These are phyloP conservation scores for Dactylellina haptotyla DNA, from an alignment of 2,329 filamentous ascomycete species.

Conservation along the genomic window DNA sequence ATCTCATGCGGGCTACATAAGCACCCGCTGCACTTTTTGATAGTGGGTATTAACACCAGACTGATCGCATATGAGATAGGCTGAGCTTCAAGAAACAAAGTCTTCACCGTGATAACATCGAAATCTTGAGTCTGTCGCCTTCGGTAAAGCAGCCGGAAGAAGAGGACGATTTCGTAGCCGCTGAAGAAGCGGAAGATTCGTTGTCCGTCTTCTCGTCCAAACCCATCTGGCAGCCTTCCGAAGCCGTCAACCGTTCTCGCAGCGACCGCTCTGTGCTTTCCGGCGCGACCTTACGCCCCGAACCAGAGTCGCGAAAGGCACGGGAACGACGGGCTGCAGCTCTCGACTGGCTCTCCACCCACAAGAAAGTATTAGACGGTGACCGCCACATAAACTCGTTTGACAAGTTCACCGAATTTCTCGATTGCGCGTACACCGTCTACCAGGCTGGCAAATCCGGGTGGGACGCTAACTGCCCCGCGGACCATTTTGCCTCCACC, in stretches of 20 bases:
- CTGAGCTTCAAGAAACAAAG: slow-evolving; percentile 7
- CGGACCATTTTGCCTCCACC: slow-evolving; percentile 37
- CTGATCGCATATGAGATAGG: slow-evolving; percentile 13
- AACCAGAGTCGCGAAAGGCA: background rate
- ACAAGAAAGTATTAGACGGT: slow-evolving; percentile 16
- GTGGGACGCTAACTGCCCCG: slow-evolving; percentile 29
- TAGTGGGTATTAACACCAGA: background rate
- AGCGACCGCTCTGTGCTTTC: slow-evolving; percentile 7
- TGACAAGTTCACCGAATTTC: slow-evolving; percentile 16
- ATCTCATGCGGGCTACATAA: background rate
- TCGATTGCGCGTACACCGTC: slow-evolving; percentile 28
- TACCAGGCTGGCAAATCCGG: slow-evolving; percentile 42
- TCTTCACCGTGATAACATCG: slow-evolving; percentile 1
- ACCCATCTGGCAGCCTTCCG: slow-evolving; percentile 31
- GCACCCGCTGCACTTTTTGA: background rate
- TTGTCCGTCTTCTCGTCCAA: slow-evolving; percentile 6
- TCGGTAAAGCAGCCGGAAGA: slow-evolving; percentile 2
- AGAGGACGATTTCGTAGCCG: background rate
- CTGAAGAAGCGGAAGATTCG: slow-evolving; percentile 14
- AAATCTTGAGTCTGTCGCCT: background rate
- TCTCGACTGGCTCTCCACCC: slow-evolving; percentile 19
- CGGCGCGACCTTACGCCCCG: slow-evolving; percentile 1
- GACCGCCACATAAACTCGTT: slow-evolving; percentile 22
- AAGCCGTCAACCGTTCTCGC: slow-evolving; percentile 1
- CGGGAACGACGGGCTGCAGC: slow-evolving; percentile 4